A percentile compares a stretch with the other conserved stretches of the same genome.
Evolutionary conservation across 1,139 yeast genomes (phyloP).

Genomic region (Lodderomyces beijingensis): DNA sequence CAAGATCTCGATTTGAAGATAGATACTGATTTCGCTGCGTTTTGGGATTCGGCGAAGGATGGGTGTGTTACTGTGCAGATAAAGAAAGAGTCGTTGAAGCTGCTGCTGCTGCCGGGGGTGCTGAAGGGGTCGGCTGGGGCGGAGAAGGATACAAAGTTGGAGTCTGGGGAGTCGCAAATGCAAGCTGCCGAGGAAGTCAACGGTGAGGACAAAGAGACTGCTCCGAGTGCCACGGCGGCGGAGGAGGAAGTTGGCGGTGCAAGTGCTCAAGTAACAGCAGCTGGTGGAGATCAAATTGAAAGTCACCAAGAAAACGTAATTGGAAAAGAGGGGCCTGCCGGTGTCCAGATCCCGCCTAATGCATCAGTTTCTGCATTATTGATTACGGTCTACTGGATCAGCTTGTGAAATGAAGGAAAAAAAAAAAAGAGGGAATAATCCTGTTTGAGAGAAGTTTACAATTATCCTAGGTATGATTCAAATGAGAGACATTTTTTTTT

Average conservation of each 20-base stretch:
- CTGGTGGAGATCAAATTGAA: too few relatives aligned
- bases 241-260: not conserved
- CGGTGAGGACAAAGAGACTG: constrained; percentile 1
- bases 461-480: too few relatives aligned
- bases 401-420: constrained; percentile 15
- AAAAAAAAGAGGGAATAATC: not conserved
- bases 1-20: constrained; percentile 16
- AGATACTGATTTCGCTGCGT: constrained; percentile 28
- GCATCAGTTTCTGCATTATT: too few relatives aligned
- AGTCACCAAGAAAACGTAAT: constrained; percentile 5
- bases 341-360: not conserved
- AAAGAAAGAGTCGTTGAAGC: too few relatives aligned
- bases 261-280: not conserved
- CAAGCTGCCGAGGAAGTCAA: constrained; percentile 3
- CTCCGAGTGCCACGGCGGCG: not conserved
- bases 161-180: not conserved
- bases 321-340: constrained; percentile 3
- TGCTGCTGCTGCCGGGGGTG: too few relatives aligned
- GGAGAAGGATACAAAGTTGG: constrained; percentile 1
- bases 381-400: constrained; percentile 31
- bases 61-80: constrained; percentile 33
- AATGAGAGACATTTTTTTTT: too few relatives aligned
- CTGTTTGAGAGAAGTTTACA: too few relatives aligned
- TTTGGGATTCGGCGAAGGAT: constrained; percentile 38
- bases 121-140: too few relatives aligned